A percentile compares a stretch with the other conserved stretches of the same genome.
These are phyloP conservation scores for Helotiales sp. DNA, from an alignment of 2,329 filamentous ascomycete species.

Conservation along the genomic window DNA sequence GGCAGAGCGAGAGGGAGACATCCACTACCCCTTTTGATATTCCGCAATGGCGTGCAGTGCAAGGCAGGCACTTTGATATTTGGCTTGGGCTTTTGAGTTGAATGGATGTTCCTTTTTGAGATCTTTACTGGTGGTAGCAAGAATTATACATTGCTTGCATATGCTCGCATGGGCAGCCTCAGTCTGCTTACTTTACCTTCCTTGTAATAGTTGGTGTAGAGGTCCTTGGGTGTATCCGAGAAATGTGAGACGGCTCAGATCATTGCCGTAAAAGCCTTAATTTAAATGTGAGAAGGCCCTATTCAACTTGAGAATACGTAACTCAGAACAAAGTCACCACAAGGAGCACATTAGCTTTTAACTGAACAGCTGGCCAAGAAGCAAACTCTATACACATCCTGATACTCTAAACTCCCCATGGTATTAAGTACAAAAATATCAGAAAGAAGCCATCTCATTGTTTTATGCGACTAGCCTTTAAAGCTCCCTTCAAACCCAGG, in stretches of 20 bases:
- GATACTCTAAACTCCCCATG: background rate
- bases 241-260: too few relatives aligned
- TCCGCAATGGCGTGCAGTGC: conserved; percentile 11
- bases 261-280: too few relatives aligned
- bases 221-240: background rate
- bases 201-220: background rate
- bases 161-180: background rate
- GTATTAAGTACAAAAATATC: background rate
- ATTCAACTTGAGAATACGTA: too few relatives aligned
- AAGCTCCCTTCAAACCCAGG: conserved; percentile 63
- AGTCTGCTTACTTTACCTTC: background rate
- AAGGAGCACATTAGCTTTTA: background rate
- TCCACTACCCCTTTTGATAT: conserved; percentile 6
- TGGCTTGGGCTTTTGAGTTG: conserved; percentile 6
- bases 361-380: background rate
- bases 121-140: background rate
- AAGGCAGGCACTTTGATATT: conserved; percentile 6
- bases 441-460: conserved; percentile 9
- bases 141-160: background rate
- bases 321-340: too few relatives aligned
- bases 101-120: background rate
- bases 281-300: background rate
- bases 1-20: background rate
- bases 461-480: conserved; percentile 32
- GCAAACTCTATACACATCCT: conserved; percentile 15